These are phyloP conservation scores for Entophlyctis helioformis DNA, from an alignment of 192 early-diverging fungal genomes.

Conservation along the genomic window DNA sequence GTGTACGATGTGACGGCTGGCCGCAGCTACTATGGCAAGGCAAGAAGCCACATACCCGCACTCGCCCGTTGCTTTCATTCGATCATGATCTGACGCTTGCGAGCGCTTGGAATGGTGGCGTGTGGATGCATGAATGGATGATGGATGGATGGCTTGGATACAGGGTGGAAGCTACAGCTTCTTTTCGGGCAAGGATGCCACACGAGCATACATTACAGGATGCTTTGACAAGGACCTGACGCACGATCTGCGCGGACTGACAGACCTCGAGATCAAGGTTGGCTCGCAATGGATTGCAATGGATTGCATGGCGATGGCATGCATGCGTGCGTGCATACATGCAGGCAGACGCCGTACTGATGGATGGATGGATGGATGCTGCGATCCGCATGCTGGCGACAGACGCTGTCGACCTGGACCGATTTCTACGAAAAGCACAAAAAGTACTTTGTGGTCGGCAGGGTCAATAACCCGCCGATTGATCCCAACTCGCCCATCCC, in stretches of 20 bases:
- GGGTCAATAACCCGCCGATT: conserved; percentile 70
- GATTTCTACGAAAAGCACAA: conserved; percentile 78
- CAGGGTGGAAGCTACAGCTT: conserved; percentile 68
- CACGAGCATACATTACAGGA: conserved; percentile 88
- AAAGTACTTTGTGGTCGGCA: conserved; percentile 78
- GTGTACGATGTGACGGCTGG: conserved; percentile 88
- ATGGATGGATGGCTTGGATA: background rate
- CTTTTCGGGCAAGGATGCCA: conserved; percentile 86
- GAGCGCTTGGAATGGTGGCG: background rate
- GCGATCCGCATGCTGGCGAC: too few species aligned
- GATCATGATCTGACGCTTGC: too few species aligned
- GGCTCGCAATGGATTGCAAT: conserved; percentile 1
- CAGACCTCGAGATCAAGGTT: conserved; percentile 59
- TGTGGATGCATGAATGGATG: background rate
- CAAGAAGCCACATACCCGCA: conserved; percentile 10
- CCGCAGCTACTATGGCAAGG: conserved; percentile 65
- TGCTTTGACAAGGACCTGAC: conserved; percentile 90
- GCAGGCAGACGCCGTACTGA: too few species aligned
- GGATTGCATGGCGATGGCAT: background rate
- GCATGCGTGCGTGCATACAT: background rate
- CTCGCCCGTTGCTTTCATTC: too few species aligned
- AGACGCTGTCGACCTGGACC: conserved; percentile 71
- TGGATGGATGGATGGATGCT: too few species aligned
- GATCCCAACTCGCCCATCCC: conserved; percentile 73
- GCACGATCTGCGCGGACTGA: conserved; percentile 84